Conservation (phyloP, 352 stramenopile genomes). For the Pythium sukuiense region DNA sequence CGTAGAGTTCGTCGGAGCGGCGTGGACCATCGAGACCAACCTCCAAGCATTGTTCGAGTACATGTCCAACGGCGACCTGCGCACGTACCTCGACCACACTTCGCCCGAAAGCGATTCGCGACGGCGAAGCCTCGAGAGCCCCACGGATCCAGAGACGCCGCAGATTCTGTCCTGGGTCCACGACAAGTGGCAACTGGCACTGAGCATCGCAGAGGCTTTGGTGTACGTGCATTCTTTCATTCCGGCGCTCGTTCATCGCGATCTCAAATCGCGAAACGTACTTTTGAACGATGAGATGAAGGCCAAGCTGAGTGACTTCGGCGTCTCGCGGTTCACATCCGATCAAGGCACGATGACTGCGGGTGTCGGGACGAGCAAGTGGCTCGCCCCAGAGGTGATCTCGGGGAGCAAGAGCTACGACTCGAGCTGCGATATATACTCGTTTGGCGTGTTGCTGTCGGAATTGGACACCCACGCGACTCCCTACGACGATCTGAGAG, state of each 20-base stretch:
- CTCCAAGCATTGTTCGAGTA: constrained; percentile 71
- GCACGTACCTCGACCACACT: constrained; percentile 36
- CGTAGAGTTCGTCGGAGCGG: constrained; percentile 61
- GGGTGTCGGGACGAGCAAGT: constrained; percentile 46
- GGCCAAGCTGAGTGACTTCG: constrained; percentile 71
- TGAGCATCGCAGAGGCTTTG: constrained; percentile 51
- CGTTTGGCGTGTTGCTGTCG: constrained; percentile 43
- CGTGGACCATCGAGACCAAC: constrained; percentile 56
- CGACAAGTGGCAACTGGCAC: constrained; percentile 15
- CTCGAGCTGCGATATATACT: constrained; percentile 53
- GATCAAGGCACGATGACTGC: constrained; percentile 52
- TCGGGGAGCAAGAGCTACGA: constrained; percentile 45
- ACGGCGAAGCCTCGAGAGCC: constrained; percentile 30
- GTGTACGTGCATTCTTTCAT: constrained; percentile 64
- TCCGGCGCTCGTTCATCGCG: constrained; percentile 53
- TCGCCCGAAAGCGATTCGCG: background rate
- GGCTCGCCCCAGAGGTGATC: constrained; percentile 63
- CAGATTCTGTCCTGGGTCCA: background rate
- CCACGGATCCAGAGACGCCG: constrained; percentile 11
- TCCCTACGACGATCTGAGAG: constrained; percentile 39
- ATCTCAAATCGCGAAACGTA: constrained; percentile 65
- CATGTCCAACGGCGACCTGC: constrained; percentile 58
- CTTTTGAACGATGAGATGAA: constrained; percentile 37
- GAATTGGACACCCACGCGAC: constrained; percentile 51
- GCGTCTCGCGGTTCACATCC: constrained; percentile 41